Evolutionary conservation across 2,329 filamentous ascomycete species (phyloP), one percentile per base, ranked within the genome.

Genomic region (Pestalotiopsis sp.): DNA sequence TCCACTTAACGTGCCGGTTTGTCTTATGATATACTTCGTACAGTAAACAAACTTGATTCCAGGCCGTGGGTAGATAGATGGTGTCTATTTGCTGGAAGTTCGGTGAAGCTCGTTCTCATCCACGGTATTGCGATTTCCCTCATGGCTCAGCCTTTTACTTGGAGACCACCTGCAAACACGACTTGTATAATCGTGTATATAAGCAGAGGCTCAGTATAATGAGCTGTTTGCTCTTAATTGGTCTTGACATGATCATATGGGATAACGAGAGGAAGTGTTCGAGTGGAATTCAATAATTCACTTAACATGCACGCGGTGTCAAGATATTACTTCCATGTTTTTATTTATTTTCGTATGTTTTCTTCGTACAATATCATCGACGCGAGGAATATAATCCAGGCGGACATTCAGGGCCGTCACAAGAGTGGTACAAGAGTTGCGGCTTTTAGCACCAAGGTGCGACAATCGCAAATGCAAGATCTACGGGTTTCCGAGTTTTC

Each of bases 401-500:
- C 23, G 25, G 14, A 13, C 25, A 59, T 36, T 36, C 23, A 11
- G 17, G 23, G 23, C 27, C 25, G 23, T 59, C 23, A 59, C 17
- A 59, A 27, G 14, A 27, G 23, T 27, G 23, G 13, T 36, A 36
- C 31, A 36, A 27, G 12, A 59, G 12, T 59, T 25, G 57, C 27
- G 45, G 14, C 27, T n/a, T 59, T 27, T 36, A 27, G 57, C 6
- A 59, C 27, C 57, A 59, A 59, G 23, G 45, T 14, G 45, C n/a
- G 17, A 20, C 17, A 52, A 13, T 17, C 61, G 31, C 31, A 36
- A 64, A 49, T 39, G 31, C 17, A 25, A 20, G 31, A 31, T 66
- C 64, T 66, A 66, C 64, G 55, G 60, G 25, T 23, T 20, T n/a
- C 20, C 14, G 27, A 38, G 25, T 36, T 49, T 25, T 59, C 64